A percentile compares a stretch with the other conserved stretches of the same genome.
phyloP scores from a whole-genome alignment of 345 rosid genomes.

The Limnanthes douglasii region DNA sequence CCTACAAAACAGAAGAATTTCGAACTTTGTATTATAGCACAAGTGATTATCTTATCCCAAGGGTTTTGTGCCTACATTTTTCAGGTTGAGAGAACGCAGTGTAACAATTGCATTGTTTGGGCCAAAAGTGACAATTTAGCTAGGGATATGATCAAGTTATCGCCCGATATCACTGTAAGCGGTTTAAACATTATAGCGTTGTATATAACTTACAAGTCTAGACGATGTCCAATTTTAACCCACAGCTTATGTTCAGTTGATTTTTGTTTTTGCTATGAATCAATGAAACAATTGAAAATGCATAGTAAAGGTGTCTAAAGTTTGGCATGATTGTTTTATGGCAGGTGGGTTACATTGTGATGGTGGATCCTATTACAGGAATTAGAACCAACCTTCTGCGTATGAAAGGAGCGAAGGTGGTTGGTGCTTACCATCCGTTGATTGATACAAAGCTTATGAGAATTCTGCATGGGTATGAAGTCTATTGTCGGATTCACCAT shows the following conservation, averaged over 20 bases:
- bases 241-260: no score
- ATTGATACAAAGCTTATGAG: slow-evolving; percentile 41
- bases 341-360: slow-evolving; percentile 89
- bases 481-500: no score
- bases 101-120: slow-evolving; percentile 77
- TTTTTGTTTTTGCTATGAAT: no score
- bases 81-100: slow-evolving; percentile 44
- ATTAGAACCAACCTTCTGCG: slow-evolving; percentile 42
- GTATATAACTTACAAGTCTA: no score
- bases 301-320: neutral
- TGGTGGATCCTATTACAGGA: slow-evolving; percentile 58
- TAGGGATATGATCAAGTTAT: slow-evolving; percentile 51
- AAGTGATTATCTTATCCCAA: no score
- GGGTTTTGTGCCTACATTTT: slow-evolving; percentile 5
- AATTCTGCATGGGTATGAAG: slow-evolving; percentile 45
- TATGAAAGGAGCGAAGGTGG: slow-evolving; percentile 71
- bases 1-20: no score
- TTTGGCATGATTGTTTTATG: slow-evolving; percentile 3
- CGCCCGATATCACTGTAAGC: slow-evolving; percentile 40
- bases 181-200: no score
- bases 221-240: no score
- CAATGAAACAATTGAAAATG: no score
- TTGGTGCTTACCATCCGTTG: slow-evolving; percentile 65
- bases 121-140: slow-evolving; percentile 77
- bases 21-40: no score